phyloP scores from a whole-genome alignment of 169 alveolate species.

The Eimeria praecox region DNA sequence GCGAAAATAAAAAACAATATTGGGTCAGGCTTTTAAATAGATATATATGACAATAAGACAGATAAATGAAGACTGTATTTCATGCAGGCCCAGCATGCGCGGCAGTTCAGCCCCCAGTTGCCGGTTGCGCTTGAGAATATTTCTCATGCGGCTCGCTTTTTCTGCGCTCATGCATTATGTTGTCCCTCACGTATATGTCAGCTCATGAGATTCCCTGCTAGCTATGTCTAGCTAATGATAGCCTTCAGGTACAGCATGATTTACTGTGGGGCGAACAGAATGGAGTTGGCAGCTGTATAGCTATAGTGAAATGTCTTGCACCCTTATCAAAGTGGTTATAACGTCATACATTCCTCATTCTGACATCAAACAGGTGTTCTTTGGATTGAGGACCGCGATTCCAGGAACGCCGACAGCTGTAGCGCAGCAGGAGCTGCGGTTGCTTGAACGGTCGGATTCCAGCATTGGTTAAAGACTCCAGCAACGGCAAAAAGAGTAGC shows the following conservation, averaged over 20 bases:
- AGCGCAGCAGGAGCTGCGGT: neutral
- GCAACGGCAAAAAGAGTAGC: neutral
- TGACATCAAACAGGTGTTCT: neutral
- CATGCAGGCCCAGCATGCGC: neutral
- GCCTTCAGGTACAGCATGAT: neutral
- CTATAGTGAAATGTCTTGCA: neutral
- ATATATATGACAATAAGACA: neutral
- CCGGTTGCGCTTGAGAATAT: neutral
- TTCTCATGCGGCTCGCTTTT: neutral
- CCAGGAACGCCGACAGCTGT: neutral
- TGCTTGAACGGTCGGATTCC: neutral
- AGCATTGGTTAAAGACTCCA: neutral
- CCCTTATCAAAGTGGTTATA: neutral
- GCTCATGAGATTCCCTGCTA: neutral
- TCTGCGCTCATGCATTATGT: neutral
- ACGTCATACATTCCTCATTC: neutral
- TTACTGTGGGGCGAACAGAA: neutral
- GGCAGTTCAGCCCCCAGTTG: slow-evolving; percentile 15
- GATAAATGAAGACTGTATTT: neutral
- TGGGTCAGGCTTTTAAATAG: neutral
- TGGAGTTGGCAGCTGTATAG: neutral
- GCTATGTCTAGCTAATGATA: neutral
- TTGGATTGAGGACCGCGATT: neutral
- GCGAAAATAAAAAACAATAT: neutral
- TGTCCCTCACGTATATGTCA: neutral